A percentile compares a stretch with the other conserved stretches of the same genome.
phyloP scores from a whole-genome alignment of 371 early-diverging fungal genomes.

The Mucor ambiguus region DNA sequence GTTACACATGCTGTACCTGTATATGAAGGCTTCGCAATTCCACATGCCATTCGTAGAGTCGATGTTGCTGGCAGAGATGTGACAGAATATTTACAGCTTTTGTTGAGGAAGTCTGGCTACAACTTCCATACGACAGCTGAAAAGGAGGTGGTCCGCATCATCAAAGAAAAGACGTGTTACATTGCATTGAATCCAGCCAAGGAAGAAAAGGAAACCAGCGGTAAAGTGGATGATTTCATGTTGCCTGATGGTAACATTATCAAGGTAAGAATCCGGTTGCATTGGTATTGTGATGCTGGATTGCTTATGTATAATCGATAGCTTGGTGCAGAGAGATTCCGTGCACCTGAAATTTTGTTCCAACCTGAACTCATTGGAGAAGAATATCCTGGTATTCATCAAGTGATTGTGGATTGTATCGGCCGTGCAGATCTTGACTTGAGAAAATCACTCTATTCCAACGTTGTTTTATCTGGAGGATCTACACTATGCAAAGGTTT shows the following conservation, averaged over 20 bases:
- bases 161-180: slow-evolving; percentile 96
- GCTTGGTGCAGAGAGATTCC: slow-evolving; percentile 85
- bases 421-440: slow-evolving; percentile 90
- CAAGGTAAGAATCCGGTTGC: slow-evolving; percentile 53
- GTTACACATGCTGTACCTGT: slow-evolving; percentile 95
- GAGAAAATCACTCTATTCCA: slow-evolving; percentile 83
- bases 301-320: slow-evolving; percentile 11
- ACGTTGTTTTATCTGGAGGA: slow-evolving; percentile 94
- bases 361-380: slow-evolving; percentile 88
- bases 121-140: slow-evolving; percentile 91
- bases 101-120: slow-evolving; percentile 88
- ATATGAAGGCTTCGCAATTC: slow-evolving; percentile 95
- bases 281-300: neutral
- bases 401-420: slow-evolving; percentile 89
- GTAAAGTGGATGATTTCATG: slow-evolving; percentile 76
- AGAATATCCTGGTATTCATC: slow-evolving; percentile 90
- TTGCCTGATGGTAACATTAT: slow-evolving; percentile 93
- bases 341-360: slow-evolving; percentile 88
- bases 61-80: slow-evolving; percentile 95
- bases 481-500: slow-evolving; percentile 73
- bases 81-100: slow-evolving; percentile 84
- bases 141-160: slow-evolving; percentile 89
- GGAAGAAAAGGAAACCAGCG: slow-evolving; percentile 84
- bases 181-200: slow-evolving; percentile 86
- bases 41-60: slow-evolving; percentile 89